Base-by-base conservation (phyloP, 140 eudicot genomes). In the Erigeron philadelphicus region DNA sequence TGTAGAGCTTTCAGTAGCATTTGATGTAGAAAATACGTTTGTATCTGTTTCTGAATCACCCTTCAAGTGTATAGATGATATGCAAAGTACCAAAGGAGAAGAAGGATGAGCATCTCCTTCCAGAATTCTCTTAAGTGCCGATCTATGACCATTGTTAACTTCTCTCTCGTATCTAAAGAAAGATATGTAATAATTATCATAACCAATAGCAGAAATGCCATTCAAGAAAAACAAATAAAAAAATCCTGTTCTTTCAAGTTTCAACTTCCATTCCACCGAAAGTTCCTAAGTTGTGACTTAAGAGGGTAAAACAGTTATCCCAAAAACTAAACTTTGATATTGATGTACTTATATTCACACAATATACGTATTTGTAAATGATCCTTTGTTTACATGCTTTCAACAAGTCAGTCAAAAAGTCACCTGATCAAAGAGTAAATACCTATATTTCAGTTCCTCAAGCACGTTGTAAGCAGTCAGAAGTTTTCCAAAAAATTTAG, bases 61-160 rank as follows among this genome's bases (percentile, higher is more conserved):
- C 50, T 71, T 75, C 57, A 81, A 59, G 43, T 73, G 69, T 66
- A 89, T 57, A 70, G 95, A 84, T 61, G 98, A 87, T 54, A 93
- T 84, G 82, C 98, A 93, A 53, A 93, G 87, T 63, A 89, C 83
- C 86, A 93, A 76, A 77, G 70, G 79, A 31, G 90, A 86, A 77
- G 95, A 87, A 72, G 98, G 87, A 68, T 82, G 82, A 60, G 83
- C 85, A 85, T 93, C 98, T 68, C 98, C 98, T 75, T 89, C 98
- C 45, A 93, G 68, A 64, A 93, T 86, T 82, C 83, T 86, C 81
- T 83, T 93, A 23, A 93, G 79, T 50, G 96, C 93, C 75, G 96
- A 89, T 64, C 96, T 83, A 43, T 86, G 90, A 49, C 90, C 96
- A 78, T 83, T 84, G 87, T 93, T 93, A 64, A 85, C 88, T 85